phyloP scores from a whole-genome alignment of 768 basidiomycete genomes.

The Mycena rosella region DNA sequence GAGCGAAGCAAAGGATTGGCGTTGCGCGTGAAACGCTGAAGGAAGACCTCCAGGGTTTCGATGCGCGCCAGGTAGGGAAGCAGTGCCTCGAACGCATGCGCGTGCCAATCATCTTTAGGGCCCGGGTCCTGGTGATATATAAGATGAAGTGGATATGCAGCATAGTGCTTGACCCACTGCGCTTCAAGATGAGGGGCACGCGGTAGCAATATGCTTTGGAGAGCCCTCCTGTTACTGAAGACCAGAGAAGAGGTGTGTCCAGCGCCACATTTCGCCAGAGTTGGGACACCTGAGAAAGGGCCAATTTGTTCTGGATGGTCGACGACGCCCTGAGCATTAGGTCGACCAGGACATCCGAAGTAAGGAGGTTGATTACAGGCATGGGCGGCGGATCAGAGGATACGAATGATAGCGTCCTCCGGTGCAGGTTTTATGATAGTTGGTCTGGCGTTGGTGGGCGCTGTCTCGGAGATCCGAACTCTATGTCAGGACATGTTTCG shows the following conservation, averaged over 20 bases:
- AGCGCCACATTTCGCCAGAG: constrained; percentile 4
- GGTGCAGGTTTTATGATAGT: no score
- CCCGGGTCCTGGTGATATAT: no score
- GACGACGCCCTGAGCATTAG: background rate
- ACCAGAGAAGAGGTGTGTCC: constrained; percentile 1
- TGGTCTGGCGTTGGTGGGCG: no score
- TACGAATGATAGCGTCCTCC: no score
- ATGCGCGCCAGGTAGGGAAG: constrained; percentile 4
- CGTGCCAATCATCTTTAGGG: background rate
- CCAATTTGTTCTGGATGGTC: background rate
- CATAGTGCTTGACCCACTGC: constrained; percentile 1
- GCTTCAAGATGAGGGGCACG: background rate
- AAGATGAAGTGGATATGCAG: constrained; percentile 1
- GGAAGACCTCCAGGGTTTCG: background rate
- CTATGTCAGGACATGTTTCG: no score
- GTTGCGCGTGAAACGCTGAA: background rate
- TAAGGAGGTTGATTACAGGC: background rate
- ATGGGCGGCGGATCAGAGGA: no score
- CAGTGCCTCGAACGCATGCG: background rate
- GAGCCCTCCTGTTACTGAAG: background rate
- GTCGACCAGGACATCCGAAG: background rate
- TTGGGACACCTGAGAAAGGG: background rate
- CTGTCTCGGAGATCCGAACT: no score
- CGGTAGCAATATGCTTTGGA: background rate
- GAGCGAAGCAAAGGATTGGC: background rate